phyloP scores from a whole-genome alignment of 345 rosid species.

The Gossypium mustelinum region DNA sequence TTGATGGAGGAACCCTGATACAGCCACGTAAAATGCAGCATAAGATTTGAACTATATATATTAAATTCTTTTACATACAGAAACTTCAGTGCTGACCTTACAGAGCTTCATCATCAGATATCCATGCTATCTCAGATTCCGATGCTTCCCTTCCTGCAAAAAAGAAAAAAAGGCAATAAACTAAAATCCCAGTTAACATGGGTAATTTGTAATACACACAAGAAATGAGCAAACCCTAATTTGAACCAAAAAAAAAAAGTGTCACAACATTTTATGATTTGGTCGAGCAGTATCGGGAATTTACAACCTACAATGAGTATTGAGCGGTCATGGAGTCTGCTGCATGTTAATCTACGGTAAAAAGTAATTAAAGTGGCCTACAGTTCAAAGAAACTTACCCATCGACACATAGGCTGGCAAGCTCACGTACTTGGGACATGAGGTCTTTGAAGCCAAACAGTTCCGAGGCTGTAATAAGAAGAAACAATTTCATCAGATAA shows the following conservation, averaged over 20 bases:
- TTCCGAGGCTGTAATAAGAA: slow-evolving; percentile 59
- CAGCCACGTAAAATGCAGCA: not conserved
- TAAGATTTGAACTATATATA: not conserved
- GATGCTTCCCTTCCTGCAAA: not conserved
- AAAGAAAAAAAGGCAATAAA: not conserved
- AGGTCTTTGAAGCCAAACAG: slow-evolving; percentile 45
- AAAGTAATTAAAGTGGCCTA: not conserved
- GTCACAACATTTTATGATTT: not conserved
- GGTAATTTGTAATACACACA: not conserved
- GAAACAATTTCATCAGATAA: slow-evolving; percentile 1
- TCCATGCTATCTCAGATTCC: not conserved
- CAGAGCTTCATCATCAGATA: slow-evolving; percentile 4
- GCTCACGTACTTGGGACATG: slow-evolving; percentile 83
- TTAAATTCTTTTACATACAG: not conserved
- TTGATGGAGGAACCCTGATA: not conserved
- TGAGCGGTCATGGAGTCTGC: not conserved
- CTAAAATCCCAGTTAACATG: not conserved
- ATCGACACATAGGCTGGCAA: slow-evolving; percentile 39
- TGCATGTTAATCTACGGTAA: not conserved
- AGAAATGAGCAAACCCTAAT: not conserved
- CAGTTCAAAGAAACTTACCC: not conserved
- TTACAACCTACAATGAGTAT: not conserved
- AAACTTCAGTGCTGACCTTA: slow-evolving; percentile 11
- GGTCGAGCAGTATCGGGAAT: not conserved
- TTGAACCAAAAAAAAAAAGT: not conserved